Percentiles rank a stretch among this genome's conserved stretches.
Conservation (phyloP, 306 rosid genomes). For the peach (Prunus persica) region Prunus_persica_NCBIv2 NC_034012.1:3008501-3009000, state of each 20-base stretch:
- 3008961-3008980: neutral
- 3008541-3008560: too few species aligned
- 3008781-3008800: constrained; percentile 41
- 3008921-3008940: constrained; percentile 43
- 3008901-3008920: constrained; percentile 49
- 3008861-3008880: constrained; percentile 64
- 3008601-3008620: neutral
- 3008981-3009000: constrained; percentile 2
- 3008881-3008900: constrained; percentile 67
- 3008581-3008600: neutral
- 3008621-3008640: neutral
- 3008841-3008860: constrained; percentile 61
- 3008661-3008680: constrained; percentile 9
- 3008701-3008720: neutral
- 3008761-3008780: constrained; percentile 40
- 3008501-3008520: neutral
- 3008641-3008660: neutral
- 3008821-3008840: constrained; percentile 64
- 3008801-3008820: constrained; percentile 47
- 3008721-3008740: neutral
- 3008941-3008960: constrained; percentile 14
- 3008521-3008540: neutral
- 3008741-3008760: neutral
- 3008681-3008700: neutral
- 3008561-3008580: neutral